Evolutionary conservation across 1,284 basidiomycete genomes (phyloP), one percentile per base, ranked within the genome.

Genomic region (Rhodotorula sp.): DNA sequence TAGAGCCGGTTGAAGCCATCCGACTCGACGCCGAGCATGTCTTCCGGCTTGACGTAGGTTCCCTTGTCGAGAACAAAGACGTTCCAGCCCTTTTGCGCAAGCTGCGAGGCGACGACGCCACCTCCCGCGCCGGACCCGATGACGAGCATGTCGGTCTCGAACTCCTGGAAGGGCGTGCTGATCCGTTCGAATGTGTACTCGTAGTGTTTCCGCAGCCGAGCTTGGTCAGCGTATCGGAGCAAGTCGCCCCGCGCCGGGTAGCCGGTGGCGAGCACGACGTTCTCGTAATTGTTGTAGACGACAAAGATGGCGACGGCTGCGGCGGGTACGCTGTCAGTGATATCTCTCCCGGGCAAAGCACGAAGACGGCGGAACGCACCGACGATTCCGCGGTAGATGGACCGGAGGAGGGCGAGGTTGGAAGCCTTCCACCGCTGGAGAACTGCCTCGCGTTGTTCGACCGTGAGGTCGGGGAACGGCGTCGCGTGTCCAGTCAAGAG

Each of bases 41-140:
- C 79, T 29, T 80, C 75, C 16, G 79, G 81, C 61, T 79, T 78
- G 43, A 80, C 73, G 73, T 82, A 83, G 58, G 72, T 72, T 39
- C 84, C 84, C 78, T 84, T 84, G 77, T 85, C 84, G 62, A 84
- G 80, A 31, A 84, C 80, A 49, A 84, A 77, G 43, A 82, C 81
- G 54, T 79, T 75, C 64, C 82, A 76, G 3, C 81, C 81, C 52
- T 80, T 79, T 71, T 80, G 77, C 5, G 82, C 76, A 20, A 83
- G 71, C 63, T 80, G 67, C 16, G 82, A 81, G 0, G 80, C 79
- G 23, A 81, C 82, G 48, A 82, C 82, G 7, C 79, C 78, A 23
- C 83, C 84, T 14, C 84, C 84, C 0, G 82, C 80, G 12, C 84
- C 84, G 0, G 83, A 83, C 3, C 84, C 84, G 64, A 84, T 78